Evolutionary conservation across 2,329 filamentous ascomycete genomes (phyloP), one percentile per base, ranked within the genome.

Genomic region (Beauveria caledonica): DNA sequence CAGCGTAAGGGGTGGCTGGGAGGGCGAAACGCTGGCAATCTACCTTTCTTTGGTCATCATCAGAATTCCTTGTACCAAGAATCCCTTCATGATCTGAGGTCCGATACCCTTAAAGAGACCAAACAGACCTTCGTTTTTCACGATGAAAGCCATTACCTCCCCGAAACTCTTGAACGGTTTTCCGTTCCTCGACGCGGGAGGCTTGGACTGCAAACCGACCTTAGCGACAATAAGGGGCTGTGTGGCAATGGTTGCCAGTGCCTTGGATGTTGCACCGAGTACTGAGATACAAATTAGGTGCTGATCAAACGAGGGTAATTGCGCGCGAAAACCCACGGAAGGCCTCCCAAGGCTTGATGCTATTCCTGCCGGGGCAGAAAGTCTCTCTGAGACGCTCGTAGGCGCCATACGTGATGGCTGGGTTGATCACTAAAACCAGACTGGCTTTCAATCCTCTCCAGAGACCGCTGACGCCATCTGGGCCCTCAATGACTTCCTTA

Each of bases 11-110:
- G 21, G 10, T 5, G 3, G n/a, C 8, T 17, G 11, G 25, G 5
- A 11, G 6, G 17, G 15, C 9, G 4, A 7, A 36, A 46, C 15
- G 11, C 3, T 39, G 1, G 53, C 3, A 8, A 69, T 80, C 66
- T 80, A 92, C 89, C 92, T 84, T 76, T 99, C 94, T 77, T 99
- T 99, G 52, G 92, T 94, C 92, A 97, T 99, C 94, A 99, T 99
- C 44, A 99, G 79, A 60, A 99, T 85, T 54, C 94, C 94, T 71
- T 99, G 94, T 2, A 99, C 94, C 53, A 99, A 72, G 57, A 99
- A 76, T 1, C 94, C 94, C 76, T 99, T 99, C 62, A 92, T 74
- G 56, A 99, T 89, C 73, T 99, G 94, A 3, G 94, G 94, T 0
- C 86, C 92, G 66, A 99, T 96, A 46, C 94, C 94, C 78, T 99